Percentiles rank a stretch among this genome's conserved stretches.
These are phyloP conservation scores for Maudiozyma turicensis DNA, from an alignment of 805 yeast species.

Conservation along the genomic window DNA sequence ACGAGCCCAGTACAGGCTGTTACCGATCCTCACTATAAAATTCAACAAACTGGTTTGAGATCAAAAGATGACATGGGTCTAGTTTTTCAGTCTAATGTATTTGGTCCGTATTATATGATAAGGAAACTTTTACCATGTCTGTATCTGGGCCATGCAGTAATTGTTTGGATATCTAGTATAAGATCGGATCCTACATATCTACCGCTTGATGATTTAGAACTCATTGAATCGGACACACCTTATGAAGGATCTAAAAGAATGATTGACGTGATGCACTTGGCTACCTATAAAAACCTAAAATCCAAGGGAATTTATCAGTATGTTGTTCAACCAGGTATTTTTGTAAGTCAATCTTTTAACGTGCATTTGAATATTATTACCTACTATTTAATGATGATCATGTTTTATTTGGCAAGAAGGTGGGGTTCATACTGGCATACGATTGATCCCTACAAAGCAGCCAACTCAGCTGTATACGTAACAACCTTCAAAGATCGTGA, in stretches of 20 bases:
- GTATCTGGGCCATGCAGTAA: conserved; percentile 43
- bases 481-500: conserved; percentile 38
- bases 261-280: conserved; percentile 73
- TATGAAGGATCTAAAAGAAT: conserved; percentile 89
- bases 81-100: conserved; percentile 88
- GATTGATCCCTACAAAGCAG: conserved; percentile 79
- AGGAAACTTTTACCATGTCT: conserved; percentile 51
- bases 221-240: conserved; percentile 51
- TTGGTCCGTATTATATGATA: conserved; percentile 83
- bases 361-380: conserved; percentile 68
- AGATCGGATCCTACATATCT: conserved; percentile 70
- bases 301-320: conserved; percentile 56
- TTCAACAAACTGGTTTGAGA: conserved; percentile 67
- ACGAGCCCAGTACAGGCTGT: conserved; percentile 66
- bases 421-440: conserved; percentile 84
- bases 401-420: conserved; percentile 74
- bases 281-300: conserved; percentile 46
- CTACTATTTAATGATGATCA: conserved; percentile 71
- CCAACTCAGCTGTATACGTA: conserved; percentile 72
- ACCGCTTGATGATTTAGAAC: conserved; percentile 64
- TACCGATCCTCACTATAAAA: conserved; percentile 76
- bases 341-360: conserved; percentile 71
- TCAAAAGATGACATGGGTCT: conserved; percentile 75
- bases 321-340: conserved; percentile 91
- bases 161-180: conserved; percentile 79